Conservation (phyloP, 1,284 basidiomycete genomes). For the Fomitopsis pinicola region DNA sequence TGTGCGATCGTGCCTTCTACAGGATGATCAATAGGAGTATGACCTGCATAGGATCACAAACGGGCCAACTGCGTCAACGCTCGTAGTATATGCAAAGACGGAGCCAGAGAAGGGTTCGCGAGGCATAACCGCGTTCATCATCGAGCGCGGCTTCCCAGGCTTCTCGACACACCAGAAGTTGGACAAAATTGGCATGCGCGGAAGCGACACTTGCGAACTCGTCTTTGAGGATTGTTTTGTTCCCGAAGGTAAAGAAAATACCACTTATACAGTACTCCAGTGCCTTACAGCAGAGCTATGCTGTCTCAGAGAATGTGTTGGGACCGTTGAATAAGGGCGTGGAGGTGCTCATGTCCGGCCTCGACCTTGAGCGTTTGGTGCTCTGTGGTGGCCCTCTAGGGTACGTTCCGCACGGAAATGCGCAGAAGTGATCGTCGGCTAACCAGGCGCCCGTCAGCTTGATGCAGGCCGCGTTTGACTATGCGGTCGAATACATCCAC, state of each 20-base stretch:
- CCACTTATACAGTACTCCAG: not conserved
- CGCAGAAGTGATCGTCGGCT: not conserved
- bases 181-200: conserved; percentile 96
- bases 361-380: conserved; percentile 91
- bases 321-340: conserved; percentile 80
- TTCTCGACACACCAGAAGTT: conserved; percentile 90
- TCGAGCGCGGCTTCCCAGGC: conserved; percentile 78
- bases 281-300: not conserved
- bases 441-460: conserved; percentile 43
- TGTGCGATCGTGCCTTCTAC: not conserved
- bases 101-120: conserved; percentile 75
- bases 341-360: conserved; percentile 88
- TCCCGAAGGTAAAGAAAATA: conserved; percentile 55
- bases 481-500: conserved; percentile 86
- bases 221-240: conserved; percentile 91
- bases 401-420: conserved; percentile 27
- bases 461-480: conserved; percentile 94
- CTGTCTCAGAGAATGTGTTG: conserved; percentile 71
- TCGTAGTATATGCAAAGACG: conserved; percentile 94
- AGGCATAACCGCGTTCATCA: conserved; percentile 90
- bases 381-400: conserved; percentile 82
- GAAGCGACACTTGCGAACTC: conserved; percentile 91
- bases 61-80: conserved; percentile 83
- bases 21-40: not conserved
- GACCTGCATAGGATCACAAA: conserved; percentile 81